Evolutionary conservation across 345 rosid genomes (phyloP), one percentile per base, ranked within the genome.

Genomic region (Euphorbia pulcherrima): DNA sequence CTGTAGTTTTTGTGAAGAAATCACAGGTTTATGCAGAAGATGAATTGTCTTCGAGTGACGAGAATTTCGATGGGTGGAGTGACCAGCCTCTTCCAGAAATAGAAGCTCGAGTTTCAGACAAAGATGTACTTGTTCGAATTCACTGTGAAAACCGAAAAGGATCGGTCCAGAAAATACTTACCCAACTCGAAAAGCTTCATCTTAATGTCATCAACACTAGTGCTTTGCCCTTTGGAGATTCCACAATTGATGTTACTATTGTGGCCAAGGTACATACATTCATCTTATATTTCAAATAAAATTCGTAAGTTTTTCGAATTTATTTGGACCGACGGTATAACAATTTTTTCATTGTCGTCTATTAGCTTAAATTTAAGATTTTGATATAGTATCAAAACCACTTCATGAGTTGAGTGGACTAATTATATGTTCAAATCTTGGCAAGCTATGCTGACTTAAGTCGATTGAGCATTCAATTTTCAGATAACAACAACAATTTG

Each of bases 241-340:
- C 87, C 1, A 81, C 81, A 33, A 79, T 88, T 12, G 84, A 88
- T 71, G 76, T 92, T 18, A 85, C 98, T 28, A 40, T 92, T 64
- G 79, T 78, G 59, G 92, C 90, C 68, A 79, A 84, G 90, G 97
- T 91, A 76, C 10, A 5, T 91, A 76, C 10, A 5, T 52, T 6
- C 18, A 17, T 50, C 14, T 17, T n/a, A n/a, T n/a, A n/a, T n/a
- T n/a, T n/a, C n/a, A n/a, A n/a, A n/a, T n/a, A n/a, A n/a, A n/a
- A n/a, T n/a, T n/a, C n/a, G n/a, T n/a, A n/a, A n/a, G n/a, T n/a
- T n/a, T n/a, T n/a, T n/a, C n/a, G n/a, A n/a, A n/a, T n/a, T n/a
- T n/a, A n/a, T n/a, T n/a, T n/a, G n/a, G n/a, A n/a, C n/a, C n/a
- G n/a, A n/a, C n/a, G n/a, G n/a, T n/a, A n/a, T n/a, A n/a, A n/a